Base-by-base conservation (phyloP, 1,284 basidiomycete species). In the Leucocoprinus gongylophorus region DNA sequence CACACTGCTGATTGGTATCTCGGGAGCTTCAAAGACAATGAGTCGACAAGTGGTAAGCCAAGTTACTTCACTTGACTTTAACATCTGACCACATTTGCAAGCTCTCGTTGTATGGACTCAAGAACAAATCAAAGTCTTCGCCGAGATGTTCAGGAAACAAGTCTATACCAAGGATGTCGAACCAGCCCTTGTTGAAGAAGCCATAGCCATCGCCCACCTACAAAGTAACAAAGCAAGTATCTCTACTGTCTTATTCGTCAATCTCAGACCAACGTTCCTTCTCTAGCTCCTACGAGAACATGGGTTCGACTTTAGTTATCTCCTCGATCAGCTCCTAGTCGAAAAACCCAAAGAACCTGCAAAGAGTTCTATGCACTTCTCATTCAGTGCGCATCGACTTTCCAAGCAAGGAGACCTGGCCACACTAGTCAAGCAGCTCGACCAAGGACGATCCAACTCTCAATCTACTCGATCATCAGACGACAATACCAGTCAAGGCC, bases 1-100 rank as follows among this genome's bases (percentile, higher is more conserved):
- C 91, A 99, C 64, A 97, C 95, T 1, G 90, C 90, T 38, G 95
- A 99, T 67, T 99, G 95, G 97, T 99, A 93, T 68, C 78, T 97
- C 64, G 85, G 85, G 1, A 95, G 92, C 45, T 99, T 97, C 70
- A 91, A 87, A 67, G 95, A 97, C 66, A 93, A 94, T 62, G 84
- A 90, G 55, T 91, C 94, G 62, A 90, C 95, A 0, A 95, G 91
- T 51, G 80, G 92, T 93, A 61, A 59, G 88, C 73, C 5, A 48
- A 40, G 20, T 37, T 32, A 37, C 54, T 26, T 29, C 13, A 23
- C 33, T 8, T 12, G 20, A 23, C 21, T 18, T 33, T 39, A 20
- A n/a, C 28, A 18, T 47, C 37, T 58, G 49, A 32, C 17, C 28
- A 33, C 38, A 13, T 30, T 15, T 50, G 10, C 20, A 54, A 94